Evolutionary conservation across 169 alveolate genomes (phyloP).

Genomic region (Cyclospora cayetanensis): DNA sequence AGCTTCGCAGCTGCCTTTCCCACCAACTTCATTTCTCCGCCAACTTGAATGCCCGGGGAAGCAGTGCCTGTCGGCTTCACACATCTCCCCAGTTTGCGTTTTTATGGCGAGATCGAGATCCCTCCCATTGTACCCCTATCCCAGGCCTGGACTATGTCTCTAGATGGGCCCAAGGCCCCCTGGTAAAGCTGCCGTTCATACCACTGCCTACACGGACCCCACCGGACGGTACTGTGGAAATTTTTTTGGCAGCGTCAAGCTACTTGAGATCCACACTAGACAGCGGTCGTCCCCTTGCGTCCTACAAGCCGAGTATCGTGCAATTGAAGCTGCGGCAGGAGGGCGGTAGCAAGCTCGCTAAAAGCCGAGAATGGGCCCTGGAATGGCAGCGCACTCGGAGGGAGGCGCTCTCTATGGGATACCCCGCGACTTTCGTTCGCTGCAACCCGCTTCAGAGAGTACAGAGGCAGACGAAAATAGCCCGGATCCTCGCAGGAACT

Average conservation of each 20-base stretch:
- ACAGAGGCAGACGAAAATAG: constrained; percentile 63
- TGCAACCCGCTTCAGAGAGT: constrained; percentile 37
- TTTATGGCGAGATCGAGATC: not conserved
- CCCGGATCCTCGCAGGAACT: constrained; percentile 31
- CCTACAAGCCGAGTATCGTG: not conserved
- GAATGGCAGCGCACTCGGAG: not conserved
- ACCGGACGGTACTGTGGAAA: not conserved
- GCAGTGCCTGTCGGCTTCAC: not conserved
- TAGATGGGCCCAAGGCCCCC: not conserved
- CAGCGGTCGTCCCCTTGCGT: too few species aligned
- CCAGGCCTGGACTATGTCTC: not conserved
- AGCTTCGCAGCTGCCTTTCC: not conserved
- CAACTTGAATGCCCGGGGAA: not conserved
- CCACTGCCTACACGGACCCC: not conserved
- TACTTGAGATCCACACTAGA: too few species aligned
- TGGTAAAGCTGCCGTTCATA: not conserved
- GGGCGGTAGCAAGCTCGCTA: not conserved
- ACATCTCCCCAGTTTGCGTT: not conserved
- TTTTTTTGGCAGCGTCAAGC: not conserved
- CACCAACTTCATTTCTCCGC: not conserved
- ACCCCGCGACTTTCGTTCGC: constrained; percentile 3
- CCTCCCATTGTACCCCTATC: not conserved
- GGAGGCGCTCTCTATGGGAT: constrained; percentile 43
- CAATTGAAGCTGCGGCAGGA: not conserved
- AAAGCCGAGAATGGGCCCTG: constrained; percentile 45